Evolutionary conservation across 371 early-diverging fungal species (phyloP).

Genomic region (Blakeslea trispora): DNA sequence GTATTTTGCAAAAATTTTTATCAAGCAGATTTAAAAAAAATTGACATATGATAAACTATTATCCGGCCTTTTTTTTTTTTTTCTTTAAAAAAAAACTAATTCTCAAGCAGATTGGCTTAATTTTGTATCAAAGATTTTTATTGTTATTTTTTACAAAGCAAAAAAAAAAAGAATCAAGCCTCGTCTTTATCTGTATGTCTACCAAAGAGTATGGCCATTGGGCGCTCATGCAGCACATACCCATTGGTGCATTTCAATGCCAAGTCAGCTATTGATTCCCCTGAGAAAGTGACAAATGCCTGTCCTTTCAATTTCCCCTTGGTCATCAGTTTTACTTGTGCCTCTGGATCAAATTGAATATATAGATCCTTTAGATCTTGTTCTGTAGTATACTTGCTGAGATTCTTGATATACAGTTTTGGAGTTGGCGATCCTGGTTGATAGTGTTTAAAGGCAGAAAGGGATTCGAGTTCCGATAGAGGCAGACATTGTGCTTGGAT

Average conservation of each 20-base stretch:
- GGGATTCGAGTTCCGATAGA: constrained; percentile 17
- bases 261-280: constrained; percentile 17
- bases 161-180: not conserved
- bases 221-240: constrained; percentile 33
- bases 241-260: constrained; percentile 42
- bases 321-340: constrained; percentile 34
- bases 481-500: constrained; percentile 18
- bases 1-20: too few relatives aligned
- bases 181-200: not conserved
- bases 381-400: constrained; percentile 31
- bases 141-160: too few relatives aligned
- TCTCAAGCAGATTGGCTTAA: too few relatives aligned
- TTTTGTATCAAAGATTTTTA: too few relatives aligned
- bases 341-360: constrained; percentile 22
- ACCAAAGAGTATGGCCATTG: constrained; percentile 35
- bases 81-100: too few relatives aligned
- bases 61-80: too few relatives aligned
- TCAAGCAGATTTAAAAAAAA: too few relatives aligned
- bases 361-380: constrained; percentile 37
- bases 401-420: constrained; percentile 44
- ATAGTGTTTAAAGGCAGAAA: constrained; percentile 40
- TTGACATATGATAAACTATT: too few relatives aligned
- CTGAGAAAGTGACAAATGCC: constrained; percentile 40
- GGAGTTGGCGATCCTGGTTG: constrained; percentile 27
- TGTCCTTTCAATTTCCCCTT: constrained; percentile 42